phyloP scores from a whole-genome alignment of 768 basidiomycete species.

The Pleurotus eryngii region DNA sequence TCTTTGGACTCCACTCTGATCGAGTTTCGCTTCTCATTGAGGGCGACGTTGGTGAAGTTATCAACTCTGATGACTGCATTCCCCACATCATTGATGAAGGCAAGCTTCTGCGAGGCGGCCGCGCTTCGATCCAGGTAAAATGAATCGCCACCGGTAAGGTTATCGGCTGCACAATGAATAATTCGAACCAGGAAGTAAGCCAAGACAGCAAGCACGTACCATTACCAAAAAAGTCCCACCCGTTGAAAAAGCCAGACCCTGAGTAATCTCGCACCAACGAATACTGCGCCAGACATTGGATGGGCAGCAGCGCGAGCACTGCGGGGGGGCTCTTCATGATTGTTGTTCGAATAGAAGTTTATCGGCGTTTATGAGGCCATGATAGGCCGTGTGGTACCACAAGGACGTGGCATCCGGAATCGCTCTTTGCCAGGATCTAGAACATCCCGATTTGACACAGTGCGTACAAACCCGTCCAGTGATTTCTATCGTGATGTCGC shows the following conservation, averaged over 20 bases:
- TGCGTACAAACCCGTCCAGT: too few species aligned
- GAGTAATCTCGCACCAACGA: background rate
- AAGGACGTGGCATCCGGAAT: too few species aligned
- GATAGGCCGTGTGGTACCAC: too few species aligned
- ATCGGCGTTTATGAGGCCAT: too few species aligned
- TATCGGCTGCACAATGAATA: background rate
- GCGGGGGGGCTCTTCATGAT: background rate
- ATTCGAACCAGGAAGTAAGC: background rate
- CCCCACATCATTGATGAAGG: constrained; percentile 5
- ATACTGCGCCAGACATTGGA: background rate
- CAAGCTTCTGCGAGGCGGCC: constrained; percentile 1
- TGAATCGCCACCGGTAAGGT: constrained; percentile 3
- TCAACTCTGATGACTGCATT: constrained; percentile 10
- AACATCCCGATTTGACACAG: too few species aligned
- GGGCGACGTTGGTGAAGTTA: constrained; percentile 6
- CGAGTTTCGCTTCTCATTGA: background rate
- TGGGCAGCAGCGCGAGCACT: background rate
- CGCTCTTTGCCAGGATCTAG: too few species aligned
- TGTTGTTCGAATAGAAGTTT: too few species aligned
- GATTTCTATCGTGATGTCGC: too few species aligned
- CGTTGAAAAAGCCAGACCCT: background rate
- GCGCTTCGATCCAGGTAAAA: background rate
- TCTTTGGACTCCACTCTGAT: background rate
- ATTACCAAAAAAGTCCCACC: background rate
- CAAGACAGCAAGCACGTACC: background rate